Conservation (phyloP, 2,329 filamentous ascomycete species). For the Thielaviopsis musarum region DNA sequence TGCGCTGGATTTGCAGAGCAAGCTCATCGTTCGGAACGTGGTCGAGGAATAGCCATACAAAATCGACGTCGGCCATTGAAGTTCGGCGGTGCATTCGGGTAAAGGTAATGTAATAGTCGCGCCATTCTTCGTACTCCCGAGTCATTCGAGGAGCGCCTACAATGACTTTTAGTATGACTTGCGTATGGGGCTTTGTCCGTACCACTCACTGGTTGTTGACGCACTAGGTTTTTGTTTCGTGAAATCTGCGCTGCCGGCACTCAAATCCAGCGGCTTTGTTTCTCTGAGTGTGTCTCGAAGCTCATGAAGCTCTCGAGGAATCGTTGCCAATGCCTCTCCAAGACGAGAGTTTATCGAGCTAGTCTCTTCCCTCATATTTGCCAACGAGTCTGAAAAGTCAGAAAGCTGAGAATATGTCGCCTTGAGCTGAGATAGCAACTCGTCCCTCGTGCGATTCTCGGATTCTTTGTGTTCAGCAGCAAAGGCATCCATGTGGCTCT, state of each 20-base stretch:
- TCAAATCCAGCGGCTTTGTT: slow-evolving; percentile 1
- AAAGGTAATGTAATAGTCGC: slow-evolving; percentile 9
- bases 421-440: slow-evolving; percentile 5
- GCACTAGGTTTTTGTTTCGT: not conserved
- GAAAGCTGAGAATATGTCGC: slow-evolving; percentile 2
- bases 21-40: slow-evolving; percentile 10
- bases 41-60: slow-evolving; percentile 11
- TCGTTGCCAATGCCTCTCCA: not conserved
- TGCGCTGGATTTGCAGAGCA: slow-evolving; percentile 9
- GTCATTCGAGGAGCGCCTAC: not conserved
- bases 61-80: slow-evolving; percentile 7
- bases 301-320: slow-evolving; percentile 8
- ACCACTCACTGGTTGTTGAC: not conserved
- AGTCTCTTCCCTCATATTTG: slow-evolving; percentile 3
- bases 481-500: not conserved
- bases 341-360: slow-evolving; percentile 3
- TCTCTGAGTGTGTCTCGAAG: slow-evolving; percentile 5
- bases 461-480: not conserved
- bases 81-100: slow-evolving; percentile 7
- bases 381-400: slow-evolving; percentile 1
- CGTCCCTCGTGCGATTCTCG: slow-evolving; percentile 4
- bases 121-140: slow-evolving; percentile 10
- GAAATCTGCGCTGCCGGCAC: not conserved
- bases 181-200: not conserved
- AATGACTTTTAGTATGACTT: not conserved